These are phyloP conservation scores for Fusarium oxysporum DNA, from an alignment of 2,329 filamentous ascomycete species.

Conservation along the genomic window DNA sequence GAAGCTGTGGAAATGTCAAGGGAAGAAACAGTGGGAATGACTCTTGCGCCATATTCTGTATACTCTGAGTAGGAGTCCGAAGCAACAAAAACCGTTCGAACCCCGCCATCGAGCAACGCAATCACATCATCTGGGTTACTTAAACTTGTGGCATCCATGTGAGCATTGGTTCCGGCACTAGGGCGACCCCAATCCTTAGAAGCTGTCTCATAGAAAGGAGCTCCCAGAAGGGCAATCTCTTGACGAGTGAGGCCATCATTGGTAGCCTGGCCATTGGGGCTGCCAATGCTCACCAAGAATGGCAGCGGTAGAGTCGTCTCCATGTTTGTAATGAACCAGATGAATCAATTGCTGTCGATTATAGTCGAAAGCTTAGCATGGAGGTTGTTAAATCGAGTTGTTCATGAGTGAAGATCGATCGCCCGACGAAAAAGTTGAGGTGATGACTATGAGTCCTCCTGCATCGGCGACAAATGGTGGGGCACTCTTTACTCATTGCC, in stretches of 20 bases:
- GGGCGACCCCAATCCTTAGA: conserved; percentile 61
- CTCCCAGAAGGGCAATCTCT: conserved; percentile 69
- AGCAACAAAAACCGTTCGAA: conserved; percentile 84
- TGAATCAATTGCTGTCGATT: conserved; percentile 20
- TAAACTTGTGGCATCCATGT: conserved; percentile 81
- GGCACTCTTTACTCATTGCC: conserved; percentile 42
- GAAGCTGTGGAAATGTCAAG: conserved; percentile 59
- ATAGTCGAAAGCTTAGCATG: background rate
- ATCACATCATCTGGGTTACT: conserved; percentile 78
- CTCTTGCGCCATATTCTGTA: conserved; percentile 66
- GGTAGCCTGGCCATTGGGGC: conserved; percentile 60
- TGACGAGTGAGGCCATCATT: conserved; percentile 65
- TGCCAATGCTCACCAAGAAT: conserved; percentile 69
- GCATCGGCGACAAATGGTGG: conserved; percentile 47
- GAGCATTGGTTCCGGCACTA: conserved; percentile 68
- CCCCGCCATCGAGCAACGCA: conserved; percentile 85
- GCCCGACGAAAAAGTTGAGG: conserved; percentile 41
- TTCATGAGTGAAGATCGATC: conserved; percentile 41
- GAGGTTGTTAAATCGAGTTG: conserved; percentile 14
- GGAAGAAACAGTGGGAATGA: conserved; percentile 64
- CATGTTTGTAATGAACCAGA: conserved; percentile 56
- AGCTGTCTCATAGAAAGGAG: conserved; percentile 67
- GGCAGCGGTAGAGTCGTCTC: conserved; percentile 73
- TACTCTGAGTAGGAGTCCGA: conserved; percentile 73
- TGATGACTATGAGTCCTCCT: conserved; percentile 45